Evolutionary conservation across 306 rosid genomes (phyloP), one percentile per base, ranked within the genome.

Genomic region (Lathyrus aphaca): DNA sequence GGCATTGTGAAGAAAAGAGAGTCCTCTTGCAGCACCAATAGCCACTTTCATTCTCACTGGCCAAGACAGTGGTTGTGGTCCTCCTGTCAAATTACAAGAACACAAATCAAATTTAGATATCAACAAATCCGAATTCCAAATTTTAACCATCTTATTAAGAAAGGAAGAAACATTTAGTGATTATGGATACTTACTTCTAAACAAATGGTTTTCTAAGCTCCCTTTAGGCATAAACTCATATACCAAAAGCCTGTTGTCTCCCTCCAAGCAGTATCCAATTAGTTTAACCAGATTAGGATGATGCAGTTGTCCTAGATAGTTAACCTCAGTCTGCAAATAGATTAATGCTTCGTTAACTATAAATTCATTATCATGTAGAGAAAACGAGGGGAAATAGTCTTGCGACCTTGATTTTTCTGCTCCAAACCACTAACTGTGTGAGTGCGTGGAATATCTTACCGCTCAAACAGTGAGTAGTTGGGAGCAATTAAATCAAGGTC

Each of bases 181-280:
- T 19, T 27, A 51, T 23, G 6, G 43, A 19, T 35, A 78, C 96
- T 80, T 86, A 92, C 98, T 86, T 86, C 94, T 84, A 72, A 94
- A 90, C 1, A 94, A 84, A 84, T 94, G 99, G 73, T 94, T 94
- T 78, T 90, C 99, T 72, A 94, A 81, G 83, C 99, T 94, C 44
- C 99, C 99, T 66, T 89, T 91, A 0, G 99, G 89, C 99, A 94
- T 80, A 77, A 91, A 91, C 87, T 94, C 96, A 35, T 94, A 94
- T 37, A 94, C 99, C 91, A 94, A 84, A 37, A 94, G 86, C 77
- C 84, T 79, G 78, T 86, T 88, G 79, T 94, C 95, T 5, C 92
- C 97, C 71, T 94, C 97, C 72, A 80, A 77, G 89, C 96, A 91
- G 87, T 91, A 94, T 9, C 99, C 99, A 5, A 91, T 89, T 37